These are phyloP conservation scores for Prunus fruticosa DNA, from an alignment of 306 rosid genomes.

Conservation along the genomic window DNA sequence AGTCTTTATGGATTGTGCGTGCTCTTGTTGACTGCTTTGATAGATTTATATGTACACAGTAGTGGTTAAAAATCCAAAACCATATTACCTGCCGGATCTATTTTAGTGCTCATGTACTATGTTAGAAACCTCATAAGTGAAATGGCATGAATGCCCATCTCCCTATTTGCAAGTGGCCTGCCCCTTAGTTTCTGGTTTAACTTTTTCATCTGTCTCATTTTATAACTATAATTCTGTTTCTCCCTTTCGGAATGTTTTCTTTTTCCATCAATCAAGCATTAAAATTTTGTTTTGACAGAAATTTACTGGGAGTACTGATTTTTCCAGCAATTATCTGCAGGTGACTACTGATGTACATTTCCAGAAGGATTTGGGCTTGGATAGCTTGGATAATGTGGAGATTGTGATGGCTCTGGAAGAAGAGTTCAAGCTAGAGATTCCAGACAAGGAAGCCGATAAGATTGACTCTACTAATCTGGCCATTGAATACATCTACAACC, in stretches of 20 bases:
- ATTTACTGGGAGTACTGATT: constrained; percentile 10
- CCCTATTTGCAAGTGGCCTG: not conserved
- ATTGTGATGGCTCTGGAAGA: constrained; percentile 96
- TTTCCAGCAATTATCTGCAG: constrained; percentile 35
- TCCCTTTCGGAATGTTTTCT: not conserved
- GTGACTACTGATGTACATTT: constrained; percentile 78
- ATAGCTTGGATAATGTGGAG: constrained; percentile 97
- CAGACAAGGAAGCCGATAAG: constrained; percentile 90
- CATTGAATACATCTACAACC: constrained; percentile 83
- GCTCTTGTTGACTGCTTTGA: not conserved
- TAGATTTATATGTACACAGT: not conserved
- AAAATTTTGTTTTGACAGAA: not conserved
- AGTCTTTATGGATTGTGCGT: not conserved
- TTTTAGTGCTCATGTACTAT: not conserved
- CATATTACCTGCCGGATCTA: not conserved
- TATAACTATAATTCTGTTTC: not conserved
- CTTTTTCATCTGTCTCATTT: not conserved
- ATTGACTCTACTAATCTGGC: constrained; percentile 79
- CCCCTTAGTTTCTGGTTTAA: not conserved
- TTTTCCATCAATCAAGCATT: not conserved
- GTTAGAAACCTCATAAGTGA: not conserved
- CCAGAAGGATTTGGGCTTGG: constrained; percentile 90
- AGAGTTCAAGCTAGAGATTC: constrained; percentile 96
- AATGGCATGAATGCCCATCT: not conserved
- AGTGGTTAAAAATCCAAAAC: not conserved